Evolutionary conservation across 441 rosid species (phyloP), one percentile per base, ranked within the genome.

Genomic region (Croton setiger): DNA sequence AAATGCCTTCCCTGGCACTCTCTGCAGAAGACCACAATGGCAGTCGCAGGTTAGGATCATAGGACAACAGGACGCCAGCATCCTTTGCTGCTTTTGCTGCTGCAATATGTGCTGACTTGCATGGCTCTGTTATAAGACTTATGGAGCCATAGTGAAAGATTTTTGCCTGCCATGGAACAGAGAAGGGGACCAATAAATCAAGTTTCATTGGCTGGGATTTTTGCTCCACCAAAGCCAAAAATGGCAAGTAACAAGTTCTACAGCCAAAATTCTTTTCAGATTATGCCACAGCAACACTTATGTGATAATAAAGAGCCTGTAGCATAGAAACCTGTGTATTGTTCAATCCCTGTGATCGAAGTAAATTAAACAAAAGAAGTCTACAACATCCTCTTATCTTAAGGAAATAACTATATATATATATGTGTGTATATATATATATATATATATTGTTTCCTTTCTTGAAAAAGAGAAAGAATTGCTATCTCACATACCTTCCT

Each of bases 91-190:
- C 91, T 76, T 85, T 93, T 5, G 90, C 83, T 56, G 97, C 98
- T 60, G 98, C 92, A 33, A 89, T 82, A 75, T 94, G 98, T 0
- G 98, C 96, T 20, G 96, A 88, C 73, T 83, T 94, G 81, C 97
- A 88, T 61, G 97, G 98, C 67, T 94, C 98, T 15, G 96, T 88
- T 75, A 94, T 94, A 45, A 94, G 92, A 84, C 98, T 91, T 77
- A 91, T 91, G 4, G 98, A 91, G 72, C 98, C 98, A 37, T 88
- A 91, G 66, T 91, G 98, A 66, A 93, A 85, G 67, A 91, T 89
- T 77, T 87, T 91, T 11, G 98, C 98, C 96, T 91, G 87, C 45
- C 79, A 75, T 41, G 67, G 58, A 60, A 74, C 31, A 23, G 58
- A 41, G 37, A 39, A 58, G 13, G 43, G 41, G 49, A 33, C 45